phyloP scores from a whole-genome alignment of 2,329 filamentous ascomycete genomes.

The Calcarisporium arbuscula region DNA sequence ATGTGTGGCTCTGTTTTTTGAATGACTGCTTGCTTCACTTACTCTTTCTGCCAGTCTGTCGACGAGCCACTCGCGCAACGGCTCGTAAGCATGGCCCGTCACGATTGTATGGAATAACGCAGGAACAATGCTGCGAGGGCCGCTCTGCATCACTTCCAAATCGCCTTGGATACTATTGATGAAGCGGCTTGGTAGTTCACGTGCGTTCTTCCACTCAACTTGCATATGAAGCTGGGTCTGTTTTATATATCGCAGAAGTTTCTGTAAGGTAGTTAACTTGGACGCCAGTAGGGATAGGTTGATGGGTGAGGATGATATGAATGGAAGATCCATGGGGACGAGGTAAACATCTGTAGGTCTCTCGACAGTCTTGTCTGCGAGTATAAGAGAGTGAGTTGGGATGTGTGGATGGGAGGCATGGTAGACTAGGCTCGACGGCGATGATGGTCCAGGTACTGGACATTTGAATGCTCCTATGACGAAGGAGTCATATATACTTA shows the following conservation, averaged over 20 bases:
- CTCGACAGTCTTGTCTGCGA: slow-evolving; percentile 31
- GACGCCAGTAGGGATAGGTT: slow-evolving; percentile 79
- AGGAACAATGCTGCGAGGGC: slow-evolving; percentile 57
- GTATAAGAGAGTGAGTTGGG: slow-evolving; percentile 70
- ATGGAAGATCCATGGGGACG: slow-evolving; percentile 77
- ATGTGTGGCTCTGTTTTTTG: background rate
- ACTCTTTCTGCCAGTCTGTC: slow-evolving; percentile 77
- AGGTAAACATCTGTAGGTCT: slow-evolving; percentile 41
- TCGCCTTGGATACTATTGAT: slow-evolving; percentile 72
- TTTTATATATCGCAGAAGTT: slow-evolving; percentile 75
- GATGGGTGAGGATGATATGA: slow-evolving; percentile 70
- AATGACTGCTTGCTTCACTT: slow-evolving; percentile 21
- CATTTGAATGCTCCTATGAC: slow-evolving; percentile 62
- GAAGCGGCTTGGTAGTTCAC: slow-evolving; percentile 74
- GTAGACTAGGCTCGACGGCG: slow-evolving; percentile 33
- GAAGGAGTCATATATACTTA: slow-evolving; percentile 83
- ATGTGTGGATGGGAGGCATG: slow-evolving; percentile 68
- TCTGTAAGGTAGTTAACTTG: slow-evolving; percentile 82
- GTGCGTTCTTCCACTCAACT: slow-evolving; percentile 75
- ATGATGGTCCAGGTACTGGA: slow-evolving; percentile 25
- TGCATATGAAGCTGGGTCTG: slow-evolving; percentile 75
- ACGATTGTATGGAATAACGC: slow-evolving; percentile 79
- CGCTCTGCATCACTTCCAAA: slow-evolving; percentile 53
- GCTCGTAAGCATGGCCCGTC: slow-evolving; percentile 71
- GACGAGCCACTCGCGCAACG: slow-evolving; percentile 80